Percentiles rank a stretch among this genome's conserved stretches.
These are phyloP conservation scores for Leccinum solheimii DNA, from an alignment of 1,284 basidiomycete genomes.

Conservation along the genomic window DNA sequence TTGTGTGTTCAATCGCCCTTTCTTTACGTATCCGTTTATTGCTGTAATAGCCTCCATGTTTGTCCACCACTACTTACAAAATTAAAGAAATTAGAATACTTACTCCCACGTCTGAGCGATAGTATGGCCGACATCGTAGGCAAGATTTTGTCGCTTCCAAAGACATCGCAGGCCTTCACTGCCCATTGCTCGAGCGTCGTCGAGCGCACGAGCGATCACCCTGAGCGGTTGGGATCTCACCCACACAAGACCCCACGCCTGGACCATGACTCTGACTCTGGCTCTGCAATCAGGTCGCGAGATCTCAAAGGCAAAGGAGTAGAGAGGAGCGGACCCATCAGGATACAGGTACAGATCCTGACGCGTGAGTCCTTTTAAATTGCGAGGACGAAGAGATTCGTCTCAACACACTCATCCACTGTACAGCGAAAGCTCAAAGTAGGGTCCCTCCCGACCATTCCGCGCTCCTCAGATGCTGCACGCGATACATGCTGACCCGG, in stretches of 20 bases:
- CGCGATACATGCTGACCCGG: conserved; percentile 46
- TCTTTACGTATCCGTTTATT: too few species aligned
- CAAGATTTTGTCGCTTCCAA: conserved; percentile 52
- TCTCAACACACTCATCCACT: conserved; percentile 4
- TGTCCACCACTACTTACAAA: not conserved
- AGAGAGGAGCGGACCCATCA: conserved; percentile 38
- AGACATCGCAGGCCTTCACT: conserved; percentile 54
- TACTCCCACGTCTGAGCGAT: not conserved
- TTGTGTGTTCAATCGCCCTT: not conserved
- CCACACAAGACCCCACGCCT: conserved; percentile 67
- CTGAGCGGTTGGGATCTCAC: conserved; percentile 50
- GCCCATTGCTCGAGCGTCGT: conserved; percentile 39
- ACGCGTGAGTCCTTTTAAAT: conserved; percentile 33
- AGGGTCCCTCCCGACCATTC: conserved; percentile 6
- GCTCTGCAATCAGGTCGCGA: conserved; percentile 58
- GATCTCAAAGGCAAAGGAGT: conserved; percentile 28
- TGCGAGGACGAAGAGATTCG: not conserved
- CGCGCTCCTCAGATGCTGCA: conserved; percentile 41
- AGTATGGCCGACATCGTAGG: conserved; percentile 27
- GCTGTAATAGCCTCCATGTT: not conserved
- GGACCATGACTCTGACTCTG: conserved; percentile 60
- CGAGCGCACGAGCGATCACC: conserved; percentile 25
- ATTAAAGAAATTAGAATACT: not conserved
- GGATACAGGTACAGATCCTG: conserved; percentile 46
- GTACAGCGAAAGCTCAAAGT: conserved; percentile 14